Base-by-base conservation (phyloP, 768 basidiomycete genomes). In the Boletus rubescentipes region DNA sequence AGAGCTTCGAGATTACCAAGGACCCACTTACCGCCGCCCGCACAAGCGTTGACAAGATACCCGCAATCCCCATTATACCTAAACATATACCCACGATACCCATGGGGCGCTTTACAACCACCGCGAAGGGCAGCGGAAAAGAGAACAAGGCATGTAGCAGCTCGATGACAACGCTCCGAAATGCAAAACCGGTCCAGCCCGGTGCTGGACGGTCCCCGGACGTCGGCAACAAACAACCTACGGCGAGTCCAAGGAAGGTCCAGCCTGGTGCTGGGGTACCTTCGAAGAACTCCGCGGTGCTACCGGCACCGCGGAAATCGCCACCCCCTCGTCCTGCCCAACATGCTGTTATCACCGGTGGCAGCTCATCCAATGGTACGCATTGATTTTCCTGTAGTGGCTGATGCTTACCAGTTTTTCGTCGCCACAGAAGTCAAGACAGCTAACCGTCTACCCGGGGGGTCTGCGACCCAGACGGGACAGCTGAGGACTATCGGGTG, bases 391-490 rank as follows among this genome's bases (percentile, higher is more conserved):
- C 18, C 2, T 45, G 20, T 49, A 15, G 40, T 49, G 18, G 30
- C 21, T 10, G 21, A 41, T 23, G 7, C 56, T 60, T 5, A 63
- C n/a, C 3, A 4, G 16, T 21, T 42, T 46, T 16, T 14, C 15
- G 12, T 49, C 21, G 29, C 9, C 6, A 44, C 37, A 64, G 54
- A 40, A 39, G 55, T 59, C 50, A 46, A 55, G 41, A 23, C 29
- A 42, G 39, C 35, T 47, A 34, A 18, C 29, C 32, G 62, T 51
- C 52, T 35, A 48, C 38, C 49, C 29, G 30, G 60, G 50, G 53
- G 52, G 56, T 64, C 55, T 61, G 63, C 8, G 49, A 53, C 57
- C 54, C 53, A 44, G 59, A 51, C 37, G 49, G 26, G 29, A 34
- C 47, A 30, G 40, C 35, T 16, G 16, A 55, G 23, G 52, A 39